phyloP scores from a whole-genome alignment of 148 eudicot genomes.

The Dysphania ambrosioides region DNA sequence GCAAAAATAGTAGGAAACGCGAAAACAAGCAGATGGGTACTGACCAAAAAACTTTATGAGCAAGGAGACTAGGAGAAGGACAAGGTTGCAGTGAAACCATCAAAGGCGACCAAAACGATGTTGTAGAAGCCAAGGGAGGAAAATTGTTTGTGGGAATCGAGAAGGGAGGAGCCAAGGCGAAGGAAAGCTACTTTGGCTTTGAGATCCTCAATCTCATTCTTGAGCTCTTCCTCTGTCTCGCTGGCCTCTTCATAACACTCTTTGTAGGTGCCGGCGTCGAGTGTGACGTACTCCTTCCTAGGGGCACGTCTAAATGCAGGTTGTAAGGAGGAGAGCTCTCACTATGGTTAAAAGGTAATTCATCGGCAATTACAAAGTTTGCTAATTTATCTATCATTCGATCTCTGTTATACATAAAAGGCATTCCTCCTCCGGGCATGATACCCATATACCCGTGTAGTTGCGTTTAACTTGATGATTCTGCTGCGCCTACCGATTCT shows the following conservation, averaged over 20 bases:
- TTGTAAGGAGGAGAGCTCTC: too few species aligned
- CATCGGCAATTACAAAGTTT: too few species aligned
- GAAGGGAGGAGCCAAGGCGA: slow-evolving; percentile 31
- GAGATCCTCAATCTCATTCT: slow-evolving; percentile 73
- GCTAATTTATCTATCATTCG: too few species aligned
- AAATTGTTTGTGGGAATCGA: slow-evolving; percentile 12
- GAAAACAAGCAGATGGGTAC: slow-evolving; percentile 14
- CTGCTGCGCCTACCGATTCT: too few species aligned
- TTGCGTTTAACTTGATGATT: too few species aligned
- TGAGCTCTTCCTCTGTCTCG: slow-evolving; percentile 77
- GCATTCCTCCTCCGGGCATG: too few species aligned
- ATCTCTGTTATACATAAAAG: too few species aligned
- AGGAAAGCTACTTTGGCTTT: slow-evolving; percentile 66
- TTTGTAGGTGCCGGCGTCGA: slow-evolving; percentile 71
- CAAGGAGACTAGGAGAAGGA: slow-evolving; percentile 52
- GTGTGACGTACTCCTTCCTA: slow-evolving; percentile 47
- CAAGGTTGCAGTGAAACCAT: slow-evolving; percentile 31
- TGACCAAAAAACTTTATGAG: slow-evolving; percentile 79
- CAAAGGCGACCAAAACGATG: slow-evolving; percentile 63
- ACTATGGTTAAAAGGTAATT: too few species aligned
- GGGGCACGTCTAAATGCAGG: too few species aligned
- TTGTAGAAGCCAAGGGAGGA: slow-evolving; percentile 45
- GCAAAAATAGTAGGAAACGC: neutral
- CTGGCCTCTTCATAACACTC: slow-evolving; percentile 92
- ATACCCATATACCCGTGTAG: too few species aligned